Percentiles rank a stretch among this genome's conserved stretches.
These are phyloP conservation scores for Trypanosoma theileri DNA, from an alignment of 208 protist species.

Conservation along the genomic window DNA sequence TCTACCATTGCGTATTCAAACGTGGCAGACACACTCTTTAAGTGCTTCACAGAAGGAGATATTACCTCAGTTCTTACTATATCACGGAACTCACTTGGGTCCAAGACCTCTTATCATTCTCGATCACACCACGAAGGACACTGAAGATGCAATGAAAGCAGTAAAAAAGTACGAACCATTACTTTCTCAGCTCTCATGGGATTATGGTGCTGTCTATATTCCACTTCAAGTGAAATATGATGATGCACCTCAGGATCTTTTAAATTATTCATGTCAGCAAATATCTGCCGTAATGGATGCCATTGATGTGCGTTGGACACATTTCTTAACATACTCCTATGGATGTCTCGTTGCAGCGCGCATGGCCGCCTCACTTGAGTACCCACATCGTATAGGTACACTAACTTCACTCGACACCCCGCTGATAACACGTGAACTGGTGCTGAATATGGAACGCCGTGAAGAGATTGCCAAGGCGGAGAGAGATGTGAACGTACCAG, in stretches of 20 bases:
- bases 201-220: conserved; percentile 75
- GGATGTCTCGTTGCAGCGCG: conserved; percentile 74
- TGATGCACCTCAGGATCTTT: conserved; percentile 24
- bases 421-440: conserved; percentile 55
- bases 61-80: conserved; percentile 52
- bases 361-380: conserved; percentile 56
- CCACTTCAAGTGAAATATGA: conserved; percentile 41
- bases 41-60: conserved; percentile 19
- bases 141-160: conserved; percentile 26
- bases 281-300: conserved; percentile 76
- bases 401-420: conserved; percentile 75
- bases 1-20: conserved; percentile 43
- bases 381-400: conserved; percentile 73
- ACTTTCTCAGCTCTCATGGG: conserved; percentile 60
- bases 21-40: conserved; percentile 60
- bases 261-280: conserved; percentile 58
- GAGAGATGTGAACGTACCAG: conserved; percentile 79
- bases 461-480: conserved; percentile 64
- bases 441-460: conserved; percentile 55
- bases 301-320: conserved; percentile 78
- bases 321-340: conserved; percentile 75
- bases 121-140: conserved; percentile 47
- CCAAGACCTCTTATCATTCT: conserved; percentile 82
- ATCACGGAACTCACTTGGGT: conserved; percentile 69
- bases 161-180: conserved; percentile 63